These are phyloP conservation scores for Symbiotaphrina buchneri DNA, from an alignment of 495 filamentous ascomycete species.

Conservation along the genomic window DNA sequence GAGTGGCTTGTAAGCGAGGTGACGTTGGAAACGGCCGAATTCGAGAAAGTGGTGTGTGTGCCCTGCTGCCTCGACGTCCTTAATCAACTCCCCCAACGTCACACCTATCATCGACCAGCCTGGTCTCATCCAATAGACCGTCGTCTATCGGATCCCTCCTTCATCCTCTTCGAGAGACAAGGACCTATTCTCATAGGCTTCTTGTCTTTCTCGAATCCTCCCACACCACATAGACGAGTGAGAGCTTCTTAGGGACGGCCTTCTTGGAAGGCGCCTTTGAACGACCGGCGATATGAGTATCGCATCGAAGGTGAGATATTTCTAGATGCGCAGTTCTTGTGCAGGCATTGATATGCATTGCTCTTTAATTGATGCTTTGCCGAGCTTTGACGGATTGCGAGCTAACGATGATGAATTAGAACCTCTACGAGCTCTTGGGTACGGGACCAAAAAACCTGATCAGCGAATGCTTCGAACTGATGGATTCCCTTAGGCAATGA, in stretches of 20 bases:
- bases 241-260: constrained; percentile 5
- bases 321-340: constrained; percentile 3
- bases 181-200: constrained; percentile 3
- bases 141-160: no score
- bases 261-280: constrained; percentile 12
- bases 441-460: constrained; percentile 10
- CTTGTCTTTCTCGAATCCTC: constrained; percentile 5
- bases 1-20: no score
- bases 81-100: no score
- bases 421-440: constrained; percentile 81
- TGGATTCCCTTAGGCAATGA: constrained; percentile 50
- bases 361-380: neutral
- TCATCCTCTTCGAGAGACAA: constrained; percentile 2
- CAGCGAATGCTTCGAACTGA: constrained; percentile 4
- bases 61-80: no score
- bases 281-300: constrained; percentile 26
- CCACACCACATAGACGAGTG: constrained; percentile 1
- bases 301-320: constrained; percentile 32
- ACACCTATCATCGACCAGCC: no score
- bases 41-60: no score
- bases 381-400: neutral
- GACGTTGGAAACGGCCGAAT: no score
- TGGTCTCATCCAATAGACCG: no score
- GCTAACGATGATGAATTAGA: constrained; percentile 22
- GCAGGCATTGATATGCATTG: neutral